These are phyloP conservation scores for Zangia roseola DNA, from an alignment of 768 basidiomycete species.

Conservation along the genomic window DNA sequence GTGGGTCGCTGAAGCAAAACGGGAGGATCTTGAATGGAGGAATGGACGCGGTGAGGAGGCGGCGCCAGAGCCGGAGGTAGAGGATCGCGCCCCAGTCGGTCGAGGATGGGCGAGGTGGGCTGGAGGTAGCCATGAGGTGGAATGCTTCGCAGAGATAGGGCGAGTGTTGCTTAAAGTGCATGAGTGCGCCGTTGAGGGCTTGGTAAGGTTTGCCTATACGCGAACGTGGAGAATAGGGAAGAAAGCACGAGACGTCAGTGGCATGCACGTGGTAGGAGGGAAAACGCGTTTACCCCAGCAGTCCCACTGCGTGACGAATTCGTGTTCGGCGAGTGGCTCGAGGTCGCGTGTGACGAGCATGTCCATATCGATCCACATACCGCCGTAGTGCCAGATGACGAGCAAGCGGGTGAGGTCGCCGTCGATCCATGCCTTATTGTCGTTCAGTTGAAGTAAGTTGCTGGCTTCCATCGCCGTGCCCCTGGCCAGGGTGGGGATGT, in stretches of 20 bases:
- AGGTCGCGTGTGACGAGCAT: constrained; percentile 86
- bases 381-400: constrained; percentile 85
- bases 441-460: constrained; percentile 56
- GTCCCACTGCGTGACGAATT: constrained; percentile 98
- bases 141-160: constrained; percentile 98
- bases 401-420: constrained; percentile 89
- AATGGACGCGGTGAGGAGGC: constrained; percentile 68
- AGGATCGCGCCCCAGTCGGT: constrained; percentile 94
- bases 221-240: background rate
- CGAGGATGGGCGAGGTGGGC: constrained; percentile 71
- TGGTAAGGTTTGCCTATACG: constrained; percentile 64
- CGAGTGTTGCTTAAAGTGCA: constrained; percentile 88
- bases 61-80: constrained; percentile 87
- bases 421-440: constrained; percentile 89
- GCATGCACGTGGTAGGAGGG: background rate
- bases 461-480: constrained; percentile 77
- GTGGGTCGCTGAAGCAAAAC: constrained; percentile 91
- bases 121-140: constrained; percentile 78
- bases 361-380: constrained; percentile 98
- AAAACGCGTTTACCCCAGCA: constrained; percentile 72
- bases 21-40: constrained; percentile 92
- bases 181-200: constrained; percentile 89
- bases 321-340: constrained; percentile 82
- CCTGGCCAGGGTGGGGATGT: constrained; percentile 63
- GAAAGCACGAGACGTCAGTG: constrained; percentile 7